Percentiles rank a stretch among this genome's conserved stretches.
Conservation (phyloP, 176 grass and related monocot genomes). For the Saccharum officinarum region DNA sequence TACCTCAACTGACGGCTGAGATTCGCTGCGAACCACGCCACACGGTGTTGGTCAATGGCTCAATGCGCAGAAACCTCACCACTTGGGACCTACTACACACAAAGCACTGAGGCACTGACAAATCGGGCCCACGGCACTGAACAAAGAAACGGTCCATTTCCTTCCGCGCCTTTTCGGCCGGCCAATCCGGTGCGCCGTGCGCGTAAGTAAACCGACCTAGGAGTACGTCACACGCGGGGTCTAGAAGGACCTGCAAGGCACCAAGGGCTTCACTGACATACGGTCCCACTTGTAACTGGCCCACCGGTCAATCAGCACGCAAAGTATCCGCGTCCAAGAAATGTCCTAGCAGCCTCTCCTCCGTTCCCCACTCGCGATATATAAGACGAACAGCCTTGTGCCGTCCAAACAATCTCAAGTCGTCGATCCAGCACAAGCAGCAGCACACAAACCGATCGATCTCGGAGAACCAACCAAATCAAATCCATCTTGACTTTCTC, state of each 20-base stretch:
- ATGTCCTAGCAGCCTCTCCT: background rate
- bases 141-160: background rate
- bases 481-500: no score
- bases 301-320: background rate
- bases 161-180: no score
- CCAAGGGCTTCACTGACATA: rapidly evolving
- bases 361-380: background rate
- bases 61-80: background rate
- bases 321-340: background rate
- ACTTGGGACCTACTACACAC: background rate
- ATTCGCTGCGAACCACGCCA: background rate
- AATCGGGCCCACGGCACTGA: background rate
- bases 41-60: background rate
- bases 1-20: background rate
- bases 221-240: background rate
- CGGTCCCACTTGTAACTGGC: rapidly evolving
- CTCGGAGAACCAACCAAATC: no score
- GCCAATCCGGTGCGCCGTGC: background rate
- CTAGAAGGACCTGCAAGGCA: background rate
- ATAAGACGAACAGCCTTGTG: background rate
- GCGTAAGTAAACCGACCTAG: background rate
- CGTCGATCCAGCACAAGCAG: no score
- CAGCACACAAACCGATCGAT: no score
- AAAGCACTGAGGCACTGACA: background rate
- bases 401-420: background rate